These are phyloP conservation scores for Exophiala sideris DNA, from an alignment of 2,329 filamentous ascomycete species.

Conservation along the genomic window DNA sequence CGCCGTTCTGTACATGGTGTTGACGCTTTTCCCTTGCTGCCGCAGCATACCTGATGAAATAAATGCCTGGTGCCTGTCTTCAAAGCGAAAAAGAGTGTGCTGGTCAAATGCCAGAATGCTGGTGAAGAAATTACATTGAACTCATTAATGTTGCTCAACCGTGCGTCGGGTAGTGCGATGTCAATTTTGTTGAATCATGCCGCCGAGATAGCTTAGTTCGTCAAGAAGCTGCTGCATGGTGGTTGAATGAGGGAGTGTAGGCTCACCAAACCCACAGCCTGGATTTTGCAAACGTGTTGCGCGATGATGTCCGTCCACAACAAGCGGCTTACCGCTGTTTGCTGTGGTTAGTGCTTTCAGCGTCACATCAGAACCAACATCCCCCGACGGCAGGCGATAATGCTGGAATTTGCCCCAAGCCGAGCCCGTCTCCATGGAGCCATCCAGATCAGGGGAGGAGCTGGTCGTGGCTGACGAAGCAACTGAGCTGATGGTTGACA, in stretches of 20 bases:
- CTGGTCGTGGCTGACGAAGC: constrained; percentile 19
- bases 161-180: not conserved
- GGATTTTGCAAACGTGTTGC: constrained; percentile 11
- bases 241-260: constrained; percentile 31
- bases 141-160: not conserved
- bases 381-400: constrained; percentile 25
- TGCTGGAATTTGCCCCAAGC: constrained; percentile 23
- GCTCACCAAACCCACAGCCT: not conserved
- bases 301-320: constrained; percentile 23
- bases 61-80: not conserved
- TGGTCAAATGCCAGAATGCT: not conserved
- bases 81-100: not conserved
- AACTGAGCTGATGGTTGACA: constrained; percentile 38
- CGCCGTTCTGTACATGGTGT: too few species aligned
- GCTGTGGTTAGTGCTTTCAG: constrained; percentile 13
- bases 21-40: too few species aligned
- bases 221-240: constrained; percentile 50
- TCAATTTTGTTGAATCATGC: constrained; percentile 43
- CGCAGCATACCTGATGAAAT: not conserved
- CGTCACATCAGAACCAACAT: constrained; percentile 18
- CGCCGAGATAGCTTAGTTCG: constrained; percentile 51
- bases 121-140: not conserved
- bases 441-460: constrained; percentile 20
- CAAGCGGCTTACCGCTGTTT: constrained; percentile 4
- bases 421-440: constrained; percentile 11